Conservation (phyloP, 2,329 filamentous ascomycete genomes). For the Tolypocladium sp. region DNA sequence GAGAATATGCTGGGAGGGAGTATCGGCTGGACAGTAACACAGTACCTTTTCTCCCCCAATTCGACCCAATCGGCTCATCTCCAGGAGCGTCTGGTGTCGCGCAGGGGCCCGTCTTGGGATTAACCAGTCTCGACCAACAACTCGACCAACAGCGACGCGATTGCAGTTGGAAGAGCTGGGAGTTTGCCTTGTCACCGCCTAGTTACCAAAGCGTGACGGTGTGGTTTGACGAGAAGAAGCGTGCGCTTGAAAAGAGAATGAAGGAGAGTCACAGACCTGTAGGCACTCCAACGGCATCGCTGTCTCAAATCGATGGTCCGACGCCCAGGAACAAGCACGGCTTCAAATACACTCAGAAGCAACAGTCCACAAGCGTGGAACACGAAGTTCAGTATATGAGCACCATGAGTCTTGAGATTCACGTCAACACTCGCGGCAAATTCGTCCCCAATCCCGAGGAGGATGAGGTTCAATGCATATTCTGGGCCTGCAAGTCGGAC, state of each 20-base stretch:
- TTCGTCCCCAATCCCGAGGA: slow-evolving; percentile 83
- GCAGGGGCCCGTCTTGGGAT: slow-evolving; percentile 36
- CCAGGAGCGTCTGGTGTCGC: slow-evolving; percentile 47
- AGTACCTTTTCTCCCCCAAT: slow-evolving; percentile 70
- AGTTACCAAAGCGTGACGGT: slow-evolving; percentile 55
- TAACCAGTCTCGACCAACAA: slow-evolving; percentile 35
- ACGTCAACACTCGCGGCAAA: slow-evolving; percentile 76
- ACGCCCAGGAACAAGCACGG: slow-evolving; percentile 76
- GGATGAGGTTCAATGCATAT: slow-evolving; percentile 79
- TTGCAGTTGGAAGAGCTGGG: slow-evolving; percentile 61
- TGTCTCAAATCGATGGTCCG: slow-evolving; percentile 83
- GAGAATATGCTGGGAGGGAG: slow-evolving; percentile 82
- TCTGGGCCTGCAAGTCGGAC: slow-evolving; percentile 81
- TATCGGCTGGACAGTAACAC: slow-evolving; percentile 70
- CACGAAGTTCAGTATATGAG: slow-evolving; percentile 93
- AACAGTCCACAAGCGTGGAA: slow-evolving; percentile 64
- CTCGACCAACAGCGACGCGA: slow-evolving; percentile 37
- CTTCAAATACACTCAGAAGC: slow-evolving; percentile 77
- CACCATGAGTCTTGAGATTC: slow-evolving; percentile 86
- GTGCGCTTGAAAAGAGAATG: slow-evolving; percentile 9
- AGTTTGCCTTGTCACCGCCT: slow-evolving; percentile 64
- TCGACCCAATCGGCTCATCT: slow-evolving; percentile 54
- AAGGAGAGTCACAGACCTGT: slow-evolving; percentile 9
- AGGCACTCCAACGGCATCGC: slow-evolving; percentile 23
- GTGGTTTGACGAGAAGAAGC: slow-evolving; percentile 49